Evolutionary conservation across 2,329 filamentous ascomycete genomes (phyloP).

Genomic region (Penicillium sp.): DNA sequence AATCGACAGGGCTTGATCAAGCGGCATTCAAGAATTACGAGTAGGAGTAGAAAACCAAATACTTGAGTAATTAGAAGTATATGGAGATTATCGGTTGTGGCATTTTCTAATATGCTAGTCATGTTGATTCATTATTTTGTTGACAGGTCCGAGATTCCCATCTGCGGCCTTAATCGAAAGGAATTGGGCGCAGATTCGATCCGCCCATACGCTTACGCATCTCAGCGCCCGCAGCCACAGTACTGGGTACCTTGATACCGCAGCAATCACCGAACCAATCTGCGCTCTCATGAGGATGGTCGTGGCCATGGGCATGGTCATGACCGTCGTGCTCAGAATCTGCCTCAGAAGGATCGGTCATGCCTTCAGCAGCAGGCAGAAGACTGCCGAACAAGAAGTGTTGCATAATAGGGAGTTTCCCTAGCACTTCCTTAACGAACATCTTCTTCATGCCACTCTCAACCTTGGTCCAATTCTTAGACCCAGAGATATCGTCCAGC

Average conservation of each 20-base stretch:
- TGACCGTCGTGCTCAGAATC: conserved; percentile 54
- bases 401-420: conserved; percentile 96
- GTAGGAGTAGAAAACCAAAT: neutral
- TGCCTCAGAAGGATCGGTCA: conserved; percentile 57
- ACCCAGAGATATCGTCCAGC: conserved; percentile 93
- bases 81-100: neutral
- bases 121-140: conserved; percentile 6
- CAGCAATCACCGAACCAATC: conserved; percentile 90
- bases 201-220: conserved; percentile 71
- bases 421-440: conserved; percentile 90
- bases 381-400: conserved; percentile 93
- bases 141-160: too few species aligned
- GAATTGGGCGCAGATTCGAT: conserved; percentile 61
- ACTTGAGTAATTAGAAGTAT: neutral
- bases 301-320: conserved; percentile 63
- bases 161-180: conserved; percentile 44
- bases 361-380: conserved; percentile 74
- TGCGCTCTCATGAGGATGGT: conserved; percentile 62
- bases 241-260: conserved; percentile 95
- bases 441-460: conserved; percentile 94
- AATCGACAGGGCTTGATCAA: neutral
- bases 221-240: conserved; percentile 85
- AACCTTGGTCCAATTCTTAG: conserved; percentile 87
- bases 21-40: neutral
- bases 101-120: neutral